Evolutionary conservation across 345 rosid genomes (phyloP), one percentile per base, ranked within the genome.

Genomic region (Corchorus capsularis): DNA sequence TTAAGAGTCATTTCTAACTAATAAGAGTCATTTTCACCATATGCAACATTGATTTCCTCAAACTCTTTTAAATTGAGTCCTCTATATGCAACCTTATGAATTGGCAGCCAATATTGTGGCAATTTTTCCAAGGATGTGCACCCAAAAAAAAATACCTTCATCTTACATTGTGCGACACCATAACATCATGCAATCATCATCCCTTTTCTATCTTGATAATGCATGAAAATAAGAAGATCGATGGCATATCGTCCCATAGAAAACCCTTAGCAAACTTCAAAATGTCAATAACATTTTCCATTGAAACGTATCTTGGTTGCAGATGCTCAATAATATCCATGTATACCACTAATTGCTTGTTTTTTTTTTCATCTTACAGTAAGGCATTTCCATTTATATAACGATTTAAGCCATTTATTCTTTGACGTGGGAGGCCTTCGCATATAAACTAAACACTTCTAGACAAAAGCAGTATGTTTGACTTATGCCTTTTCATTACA

Each of bases 381-480:
- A 97, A 97, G 10, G 83, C 39, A 1, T 77, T 63, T 56, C 2
- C 19, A 54, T 94, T 83, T 63, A 94, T 88, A 41, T 82, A 88
- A 10, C 97, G 83, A 62, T 94, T 94, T 69, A 79, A 86, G 7
- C 98, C 97, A 34, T 93, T 94, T 10, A 94, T 77, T 0, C 97
- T 97, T 83, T 94, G 97, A 71, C 96, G 92, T 0, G 98, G 95
- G 0, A 97, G 97, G 1, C 98, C 95, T 11, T 95, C 93, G 63
- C 98, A 90, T 27, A 93, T 67, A 37, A 90, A 91, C 82, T 90
- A 89, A 37, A 80, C 91, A 66, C 50, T 73, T 17, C 96, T 93
- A 1, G 92, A 95, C 78, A 90, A 79, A 1, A 94, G 95, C 50
- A 93, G 74, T 46, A 87, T 78, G 45, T 71, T 81, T 54, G 89